Evolutionary conservation across 345 rosid species (phyloP), one percentile per base, ranked within the genome.

Genomic region (Bretschneidera sinensis): DNA sequence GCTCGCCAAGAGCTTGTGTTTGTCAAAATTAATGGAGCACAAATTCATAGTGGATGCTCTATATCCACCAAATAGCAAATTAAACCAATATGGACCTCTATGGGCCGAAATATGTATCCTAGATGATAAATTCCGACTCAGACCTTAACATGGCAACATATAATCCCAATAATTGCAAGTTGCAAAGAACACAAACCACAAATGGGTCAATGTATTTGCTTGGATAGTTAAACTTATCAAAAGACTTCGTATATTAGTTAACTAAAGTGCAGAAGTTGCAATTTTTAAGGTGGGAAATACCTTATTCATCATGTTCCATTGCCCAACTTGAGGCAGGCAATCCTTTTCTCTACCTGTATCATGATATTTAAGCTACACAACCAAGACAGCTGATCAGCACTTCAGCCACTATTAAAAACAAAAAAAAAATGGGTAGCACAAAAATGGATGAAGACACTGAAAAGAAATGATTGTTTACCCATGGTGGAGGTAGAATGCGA

Each of bases 221-320:
- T n/a, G n/a, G n/a, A n/a, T n/a, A n/a, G 9, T 31, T 9, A 4
- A 31, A 31, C 35, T 39, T 14, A 5, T 9, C 1, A 39, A 9
- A 39, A 39, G 45, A 39, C 16, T 1, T 1, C 45, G 1, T 39
- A 1, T 7, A 39, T 39, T 11, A 14, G 45, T 39, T 14, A 39
- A 39, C 45, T 31, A 31, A 9, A 9, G 9, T 4, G 35, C 35
- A 31, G 35, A 31, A 31, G 35, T n/a, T n/a, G 25, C 21, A 18
- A 22, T 19, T 20, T 56, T 21, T 20, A 22, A 11, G 31, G 55
- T 64, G 48, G 54, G 5, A 31, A 24, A 18, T 83, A 95, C 99
- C 85, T 91, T 95, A 16, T 95, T 91, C 99, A 88, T 91, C 99
- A 95, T 95, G 52, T 95, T 95, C 99, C 99, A 95, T 53, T 89